phyloP scores from a whole-genome alignment of 495 filamentous ascomycete species.

The Sordaria brevicollis region DNA sequence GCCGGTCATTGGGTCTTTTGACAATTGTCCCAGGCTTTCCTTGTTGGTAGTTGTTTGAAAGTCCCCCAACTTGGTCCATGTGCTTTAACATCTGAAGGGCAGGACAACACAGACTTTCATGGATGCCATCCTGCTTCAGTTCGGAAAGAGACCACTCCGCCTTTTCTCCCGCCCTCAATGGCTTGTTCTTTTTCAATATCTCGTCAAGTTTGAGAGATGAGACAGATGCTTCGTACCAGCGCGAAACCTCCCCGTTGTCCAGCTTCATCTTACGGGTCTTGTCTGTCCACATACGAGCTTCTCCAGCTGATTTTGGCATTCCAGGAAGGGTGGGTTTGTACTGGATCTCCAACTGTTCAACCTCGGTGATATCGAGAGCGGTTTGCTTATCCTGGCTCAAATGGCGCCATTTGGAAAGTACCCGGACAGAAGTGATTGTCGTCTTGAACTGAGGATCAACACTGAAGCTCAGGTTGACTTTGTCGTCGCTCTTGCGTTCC shows the following conservation, averaged over 20 bases:
- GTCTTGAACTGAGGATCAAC: slow-evolving; percentile 6
- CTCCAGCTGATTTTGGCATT: not conserved
- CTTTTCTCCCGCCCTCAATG: slow-evolving; percentile 28
- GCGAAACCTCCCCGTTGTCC: slow-evolving; percentile 7
- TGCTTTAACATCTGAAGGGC: slow-evolving; percentile 20
- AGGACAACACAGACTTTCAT: slow-evolving; percentile 18
- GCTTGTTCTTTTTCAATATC: slow-evolving; percentile 26
- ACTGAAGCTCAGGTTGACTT: slow-evolving; percentile 15
- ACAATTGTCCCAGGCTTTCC: not conserved
- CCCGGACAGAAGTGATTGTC: slow-evolving; percentile 19
- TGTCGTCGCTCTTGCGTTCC: not conserved
- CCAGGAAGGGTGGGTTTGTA: not conserved
- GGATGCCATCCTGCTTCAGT: slow-evolving; percentile 12
- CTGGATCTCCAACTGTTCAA: slow-evolving; percentile 24
- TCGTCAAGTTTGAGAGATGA: slow-evolving; percentile 17
- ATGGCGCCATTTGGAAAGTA: slow-evolving; percentile 19
- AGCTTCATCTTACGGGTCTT: not conserved
- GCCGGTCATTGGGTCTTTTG: not conserved
- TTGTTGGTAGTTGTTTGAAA: slow-evolving; percentile 17
- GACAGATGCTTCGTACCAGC: slow-evolving; percentile 35
- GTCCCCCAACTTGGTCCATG: slow-evolving; percentile 27
- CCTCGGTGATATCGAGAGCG: slow-evolving; percentile 30
- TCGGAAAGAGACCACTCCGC: slow-evolving; percentile 23
- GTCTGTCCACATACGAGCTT: not conserved
- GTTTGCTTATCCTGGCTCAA: slow-evolving; percentile 7